Evolutionary conservation across 345 rosid species (phyloP).

Genomic region (Eutrema heterophyllum): DNA sequence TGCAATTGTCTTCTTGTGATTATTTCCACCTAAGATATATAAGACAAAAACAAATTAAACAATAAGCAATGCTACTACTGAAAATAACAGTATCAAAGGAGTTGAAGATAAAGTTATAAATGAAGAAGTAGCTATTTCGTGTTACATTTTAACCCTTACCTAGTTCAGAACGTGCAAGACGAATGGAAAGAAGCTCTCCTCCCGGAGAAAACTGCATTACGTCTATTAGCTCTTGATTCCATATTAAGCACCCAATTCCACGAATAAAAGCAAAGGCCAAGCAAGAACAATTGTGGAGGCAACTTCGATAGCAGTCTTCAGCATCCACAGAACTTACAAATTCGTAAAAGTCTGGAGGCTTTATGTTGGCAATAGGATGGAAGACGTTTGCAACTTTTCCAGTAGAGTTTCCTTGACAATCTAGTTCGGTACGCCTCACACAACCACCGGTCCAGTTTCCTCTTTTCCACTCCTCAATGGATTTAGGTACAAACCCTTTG

Average conservation of each 20-base stretch:
- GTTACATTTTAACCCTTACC: not conserved
- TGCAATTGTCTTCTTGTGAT: not conserved
- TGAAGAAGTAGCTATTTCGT: not conserved
- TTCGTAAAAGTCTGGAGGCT: conserved; percentile 16
- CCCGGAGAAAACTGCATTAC: not conserved
- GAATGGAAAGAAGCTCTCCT: conserved; percentile 14
- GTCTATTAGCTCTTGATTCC: conserved; percentile 17
- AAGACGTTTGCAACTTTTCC: not conserved
- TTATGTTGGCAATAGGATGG: not conserved
- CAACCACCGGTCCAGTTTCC: conserved; percentile 31
- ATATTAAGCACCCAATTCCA: conserved; percentile 24
- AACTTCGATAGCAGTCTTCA: not conserved
- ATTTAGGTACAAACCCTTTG: conserved; percentile 21
- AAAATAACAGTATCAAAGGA: not conserved
- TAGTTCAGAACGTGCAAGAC: conserved; percentile 22
- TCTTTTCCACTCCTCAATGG: conserved; percentile 8
- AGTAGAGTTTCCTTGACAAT: not conserved
- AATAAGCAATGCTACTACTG: not conserved
- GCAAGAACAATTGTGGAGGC: conserved; percentile 29
- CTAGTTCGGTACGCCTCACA: conserved; percentile 7
- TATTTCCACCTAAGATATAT: conserved; percentile 1
- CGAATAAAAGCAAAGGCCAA: conserved; percentile 8
- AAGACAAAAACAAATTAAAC: not conserved
- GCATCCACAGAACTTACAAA: not conserved
- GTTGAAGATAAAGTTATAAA: too few species aligned